These are phyloP conservation scores for Pichia kluyveri DNA, from an alignment of 805 yeast species.

Conservation along the genomic window DNA sequence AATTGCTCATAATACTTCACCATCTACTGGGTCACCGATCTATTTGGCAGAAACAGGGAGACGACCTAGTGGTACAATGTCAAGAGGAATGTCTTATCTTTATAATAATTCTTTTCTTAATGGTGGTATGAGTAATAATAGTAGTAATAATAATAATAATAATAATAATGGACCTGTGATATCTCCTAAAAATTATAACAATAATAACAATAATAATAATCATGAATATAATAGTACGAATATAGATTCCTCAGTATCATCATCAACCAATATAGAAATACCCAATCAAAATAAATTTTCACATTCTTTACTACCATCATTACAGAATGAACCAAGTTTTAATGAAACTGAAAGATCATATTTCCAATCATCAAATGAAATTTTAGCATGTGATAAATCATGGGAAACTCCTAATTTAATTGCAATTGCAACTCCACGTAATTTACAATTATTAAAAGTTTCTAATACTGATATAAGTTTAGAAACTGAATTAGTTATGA, in stretches of 20 bases:
- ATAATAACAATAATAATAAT: not conserved
- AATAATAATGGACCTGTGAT: not conserved
- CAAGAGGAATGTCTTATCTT: slow-evolving; percentile 47
- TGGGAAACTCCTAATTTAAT: slow-evolving; percentile 27
- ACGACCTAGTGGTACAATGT: slow-evolving; percentile 28
- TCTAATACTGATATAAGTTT: slow-evolving; percentile 24
- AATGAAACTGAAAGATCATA: slow-evolving; percentile 15
- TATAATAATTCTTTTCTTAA: slow-evolving; percentile 29
- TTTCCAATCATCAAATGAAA: slow-evolving; percentile 27
- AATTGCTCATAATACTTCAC: not conserved
- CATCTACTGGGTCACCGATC: slow-evolving; percentile 12
- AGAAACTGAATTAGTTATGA: slow-evolving; percentile 28
- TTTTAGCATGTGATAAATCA: slow-evolving; percentile 25
- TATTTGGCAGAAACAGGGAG: slow-evolving; percentile 17
- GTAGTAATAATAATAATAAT: slow-evolving; percentile 8
- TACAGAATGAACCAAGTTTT: not conserved
- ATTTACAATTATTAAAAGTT: slow-evolving; percentile 30
- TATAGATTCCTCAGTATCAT: not conserved
- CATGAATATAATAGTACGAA: too few species aligned
- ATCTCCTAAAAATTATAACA: not conserved
- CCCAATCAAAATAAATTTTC: not conserved
- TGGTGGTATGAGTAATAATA: not conserved
- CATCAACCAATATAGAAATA: too few species aligned
- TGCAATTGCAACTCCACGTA: slow-evolving; percentile 35
- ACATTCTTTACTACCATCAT: not conserved